Conservation (phyloP, 768 basidiomycete species). For the Boletellus ananiceps region DNA sequence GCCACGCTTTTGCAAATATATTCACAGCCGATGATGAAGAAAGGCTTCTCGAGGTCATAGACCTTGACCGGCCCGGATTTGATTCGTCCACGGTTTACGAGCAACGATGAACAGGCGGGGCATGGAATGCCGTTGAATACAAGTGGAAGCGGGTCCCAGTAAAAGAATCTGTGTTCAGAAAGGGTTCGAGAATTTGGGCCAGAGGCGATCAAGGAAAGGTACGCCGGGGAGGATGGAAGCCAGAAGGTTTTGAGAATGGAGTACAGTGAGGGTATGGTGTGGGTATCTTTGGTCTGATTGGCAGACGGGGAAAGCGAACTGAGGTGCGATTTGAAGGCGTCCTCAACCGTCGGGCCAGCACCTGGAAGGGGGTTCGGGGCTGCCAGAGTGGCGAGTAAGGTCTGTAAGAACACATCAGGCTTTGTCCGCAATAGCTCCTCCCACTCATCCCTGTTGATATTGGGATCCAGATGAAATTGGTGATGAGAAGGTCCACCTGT, state of each 20-base stretch:
- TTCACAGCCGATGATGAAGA: conserved; percentile 83
- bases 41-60: conserved; percentile 74
- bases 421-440: conserved; percentile 51
- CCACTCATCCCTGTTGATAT: conserved; percentile 60
- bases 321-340: conserved; percentile 76
- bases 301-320: conserved; percentile 53
- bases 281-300: conserved; percentile 38
- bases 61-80: conserved; percentile 70
- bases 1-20: conserved; percentile 56
- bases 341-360: conserved; percentile 62
- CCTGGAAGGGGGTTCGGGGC: conserved; percentile 60
- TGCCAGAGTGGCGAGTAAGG: conserved; percentile 53
- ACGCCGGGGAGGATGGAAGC: conserved; percentile 74
- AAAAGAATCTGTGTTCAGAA: conserved; percentile 75
- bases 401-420: conserved; percentile 52
- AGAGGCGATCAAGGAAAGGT: conserved; percentile 72
- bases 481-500: conserved; percentile 20
- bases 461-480: conserved; percentile 44
- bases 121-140: conserved; percentile 80
- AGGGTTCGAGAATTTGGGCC: conserved; percentile 62
- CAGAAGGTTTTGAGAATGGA: conserved; percentile 80
- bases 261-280: conserved; percentile 65
- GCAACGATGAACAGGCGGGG: conserved; percentile 55
- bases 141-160: conserved; percentile 82
- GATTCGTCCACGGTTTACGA: conserved; percentile 68